Base-by-base conservation (phyloP, 768 basidiomycete genomes). In the Auriculariales sp. region DNA sequence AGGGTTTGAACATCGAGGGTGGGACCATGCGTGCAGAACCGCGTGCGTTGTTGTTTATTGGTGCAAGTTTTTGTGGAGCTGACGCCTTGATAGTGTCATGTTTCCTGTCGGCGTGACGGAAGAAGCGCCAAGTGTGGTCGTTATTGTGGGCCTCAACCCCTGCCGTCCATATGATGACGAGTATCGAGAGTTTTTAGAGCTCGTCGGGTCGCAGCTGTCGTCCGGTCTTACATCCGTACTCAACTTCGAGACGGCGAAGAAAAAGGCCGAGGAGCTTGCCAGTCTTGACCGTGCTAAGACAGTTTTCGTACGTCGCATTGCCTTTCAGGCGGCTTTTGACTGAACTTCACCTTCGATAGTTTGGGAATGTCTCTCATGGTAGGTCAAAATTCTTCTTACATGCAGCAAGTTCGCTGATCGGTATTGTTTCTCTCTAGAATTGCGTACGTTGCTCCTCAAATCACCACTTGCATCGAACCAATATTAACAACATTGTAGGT, bases 241-340 rank as follows among this genome's bases (percentile, higher is more conserved):
- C 22, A 44, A 19, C 15, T 44, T 44, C 15, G 39, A 44, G 27
- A 19, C 22, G 39, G 39, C 39, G 19, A 12, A 19, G 19, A 19
- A 9, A 25, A 44, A 44, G 22, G 39, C 39, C 22, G 39, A 19
- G 22, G 39, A 44, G 19, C 7, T 44, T 7, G 39, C 39, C 19
- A 44, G 39, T 25, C 39, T 44, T 44, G 39, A 44, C 15, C 39
- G 39, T 25, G 39, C 39, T 19, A 44, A 44, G 39, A 44, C 39
- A 6, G 39, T 44, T 2, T 44, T 44, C 39, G n/a, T n/a, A n/a
- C n/a, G n/a, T n/a, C n/a, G n/a, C n/a, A n/a, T n/a, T n/a, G n/a
- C n/a, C n/a, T n/a, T n/a, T n/a, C n/a, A n/a, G n/a, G n/a, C n/a
- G n/a, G n/a, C n/a, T n/a, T n/a, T n/a, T n/a, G n/a, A n/a, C n/a